Conservation (phyloP, 75 land plant species). For the Cupressus sempervirens region DNA sequence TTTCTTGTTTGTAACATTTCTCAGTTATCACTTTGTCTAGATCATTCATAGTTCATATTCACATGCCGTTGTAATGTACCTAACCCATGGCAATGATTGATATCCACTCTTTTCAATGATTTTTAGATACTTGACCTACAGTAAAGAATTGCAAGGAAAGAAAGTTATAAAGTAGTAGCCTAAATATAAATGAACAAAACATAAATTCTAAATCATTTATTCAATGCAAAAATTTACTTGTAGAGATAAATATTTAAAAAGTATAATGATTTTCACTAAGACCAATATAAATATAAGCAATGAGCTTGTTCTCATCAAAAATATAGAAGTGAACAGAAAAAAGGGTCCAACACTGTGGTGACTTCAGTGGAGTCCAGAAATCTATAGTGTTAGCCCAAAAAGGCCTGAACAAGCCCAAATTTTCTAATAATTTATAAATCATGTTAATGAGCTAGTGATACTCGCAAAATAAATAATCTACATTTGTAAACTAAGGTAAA, state of each 20-base stretch:
- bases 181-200: background rate
- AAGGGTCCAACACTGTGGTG: background rate
- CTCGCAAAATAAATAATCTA: background rate
- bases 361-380: background rate
- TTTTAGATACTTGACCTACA: constrained; percentile 72
- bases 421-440: background rate
- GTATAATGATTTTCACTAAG: background rate
- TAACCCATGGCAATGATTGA: constrained; percentile 66
- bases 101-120: constrained; percentile 87
- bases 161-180: background rate
- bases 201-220: background rate
- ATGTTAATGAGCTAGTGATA: background rate
- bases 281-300: background rate
- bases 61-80: constrained; percentile 68
- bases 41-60: constrained; percentile 54
- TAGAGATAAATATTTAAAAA: background rate
- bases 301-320: background rate
- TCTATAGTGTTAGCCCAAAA: background rate
- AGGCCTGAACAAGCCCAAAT: background rate
- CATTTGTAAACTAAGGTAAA: background rate
- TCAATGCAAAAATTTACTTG: background rate
- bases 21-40: constrained; percentile 2
- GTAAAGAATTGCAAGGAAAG: background rate
- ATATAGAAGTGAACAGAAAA: background rate
- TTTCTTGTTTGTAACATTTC: background rate